Evolutionary conservation across 2,329 filamentous ascomycete species (phyloP), one percentile per base, ranked within the genome.

Genomic region (Xylariaceae sp.): DNA sequence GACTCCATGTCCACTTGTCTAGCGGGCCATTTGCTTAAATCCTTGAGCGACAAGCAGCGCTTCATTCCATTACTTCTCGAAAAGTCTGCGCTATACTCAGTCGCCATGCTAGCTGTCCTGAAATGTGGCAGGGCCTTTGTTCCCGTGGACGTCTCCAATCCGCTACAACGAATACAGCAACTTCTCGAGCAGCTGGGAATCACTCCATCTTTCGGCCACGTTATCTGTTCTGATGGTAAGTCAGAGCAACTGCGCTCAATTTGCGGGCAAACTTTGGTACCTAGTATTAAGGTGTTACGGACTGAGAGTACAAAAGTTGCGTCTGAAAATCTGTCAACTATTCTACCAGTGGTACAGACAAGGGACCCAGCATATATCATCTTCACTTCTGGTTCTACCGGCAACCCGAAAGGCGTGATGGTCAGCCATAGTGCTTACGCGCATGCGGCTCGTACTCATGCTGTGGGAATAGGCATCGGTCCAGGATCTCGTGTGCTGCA

Each of bases 331-430:
- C 7, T 16, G 37, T 39, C 33, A 7, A 21, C 33, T 8, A 19
- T 49, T 7, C 37, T 49, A n/a, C 46, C 46, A 29, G 16, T 49
- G 14, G 46, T 49, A 28, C 31, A 39, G n/a, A n/a, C n/a, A n/a
- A n/a, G n/a, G 21, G 23, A 52, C 36, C 24, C 29, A 36, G 53
- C 53, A 9, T 56, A 56, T 17, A 33, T 56, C 8, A 56, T 56
- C n/a, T 56, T 56, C 36, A 56, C 53, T 14, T 56, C 53, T 9
- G 53, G 53, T 12, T 44, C 37, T 5, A 56, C 53, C 7, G 53
- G 53, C 8, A 29, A 49, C 6, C 53, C 53, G 6, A 56, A 56
- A 24, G 53, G 53, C 29, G 41, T 40, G 26, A 33, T 45, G 17
- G 24, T 55, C 16, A 49, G 45, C 19, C 53, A 55, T n/a, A 12